These are phyloP conservation scores for Sugiyamaella grinbergsii DNA, from an alignment of 1,139 yeast genomes.

Conservation along the genomic window DNA sequence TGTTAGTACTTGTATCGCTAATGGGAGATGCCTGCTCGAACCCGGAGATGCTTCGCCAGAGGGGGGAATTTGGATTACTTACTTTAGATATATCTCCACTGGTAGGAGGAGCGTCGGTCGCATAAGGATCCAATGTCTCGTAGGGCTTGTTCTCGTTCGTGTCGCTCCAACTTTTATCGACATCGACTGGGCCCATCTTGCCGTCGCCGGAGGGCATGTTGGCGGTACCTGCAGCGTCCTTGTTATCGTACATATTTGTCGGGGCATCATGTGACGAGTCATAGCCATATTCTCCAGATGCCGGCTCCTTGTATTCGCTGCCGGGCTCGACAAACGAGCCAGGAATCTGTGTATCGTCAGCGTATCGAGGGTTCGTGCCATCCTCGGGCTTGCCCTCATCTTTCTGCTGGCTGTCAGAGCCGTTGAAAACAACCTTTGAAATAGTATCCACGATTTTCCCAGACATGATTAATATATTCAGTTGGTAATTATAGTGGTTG, in stretches of 20 bases:
- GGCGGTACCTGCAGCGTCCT: constrained; percentile 7
- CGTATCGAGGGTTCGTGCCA: constrained; percentile 15
- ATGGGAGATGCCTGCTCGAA: neutral
- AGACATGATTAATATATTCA: constrained; percentile 5
- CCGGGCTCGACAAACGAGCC: constrained; percentile 17
- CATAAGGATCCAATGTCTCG: constrained; percentile 6
- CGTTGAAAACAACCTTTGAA: constrained; percentile 1
- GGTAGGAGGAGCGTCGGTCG: neutral
- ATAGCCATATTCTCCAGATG: neutral
- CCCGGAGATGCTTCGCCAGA: no score
- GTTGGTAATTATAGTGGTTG: no score
- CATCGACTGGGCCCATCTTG: constrained; percentile 16
- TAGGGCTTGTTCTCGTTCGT: neutral
- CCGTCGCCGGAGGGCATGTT: neutral
- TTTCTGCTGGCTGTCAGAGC: neutral
- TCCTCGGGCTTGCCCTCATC: constrained; percentile 2
- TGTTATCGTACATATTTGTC: neutral
- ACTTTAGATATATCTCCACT: no score
- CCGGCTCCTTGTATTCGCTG: neutral
- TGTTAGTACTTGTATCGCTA: constrained; percentile 1
- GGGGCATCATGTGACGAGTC: neutral
- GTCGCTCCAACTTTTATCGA: constrained; percentile 18
- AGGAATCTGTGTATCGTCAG: constrained; percentile 17
- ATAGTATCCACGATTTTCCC: constrained; percentile 3
- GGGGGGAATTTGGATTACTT: no score